Base-by-base conservation (phyloP, 148 eudicot species). In the Dysphania ambrosioides region DNA sequence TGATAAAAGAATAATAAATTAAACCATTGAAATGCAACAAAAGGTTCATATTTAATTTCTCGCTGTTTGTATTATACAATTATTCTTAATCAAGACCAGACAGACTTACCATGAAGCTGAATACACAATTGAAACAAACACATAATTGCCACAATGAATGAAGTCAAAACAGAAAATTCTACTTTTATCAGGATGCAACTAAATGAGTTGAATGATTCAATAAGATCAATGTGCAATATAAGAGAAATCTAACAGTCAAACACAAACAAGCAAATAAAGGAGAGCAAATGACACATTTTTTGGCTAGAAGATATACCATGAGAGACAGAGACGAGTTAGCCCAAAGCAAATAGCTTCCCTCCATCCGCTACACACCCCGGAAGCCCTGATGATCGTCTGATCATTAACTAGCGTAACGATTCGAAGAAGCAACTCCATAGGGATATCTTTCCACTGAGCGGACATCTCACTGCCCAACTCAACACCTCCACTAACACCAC, bases 291-390 rank as follows among this genome's bases (percentile, higher is more conserved):
- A n/a, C 27, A 72, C 63, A 18, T 0, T 44, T 27, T 35, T 15
- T 12, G 55, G 21, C 18, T 40, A 64, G n/a, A 68, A 75, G 55
- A 0, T 74, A 84, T 94, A 94, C 98, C 98, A 95, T 67, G 93
- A 88, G 27, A 95, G 93, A 40, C 88, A 87, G n/a, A 92, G 93
- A 73, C 70, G 91, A 8, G 93, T 78, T 24, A 87, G 87, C 9
- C 97, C 98, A 74, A 85, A 81, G 70, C 83, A 87, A 66, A 95
- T 77, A 57, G 97, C 93, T 69, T 95, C 93, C 75, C 96, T 90
- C 98, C 98, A 95, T 10, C 91, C 98, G 75, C 80, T 81, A 55
- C 98, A 95, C 1, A 92, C 97, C 21, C 88, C 92, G 6, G 93
- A 85, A 74, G 90, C 97, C 80, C 81, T 89, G 47, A 95, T 82